Conservation (phyloP, 768 basidiomycete species). For the Panellus pusillus region DNA sequence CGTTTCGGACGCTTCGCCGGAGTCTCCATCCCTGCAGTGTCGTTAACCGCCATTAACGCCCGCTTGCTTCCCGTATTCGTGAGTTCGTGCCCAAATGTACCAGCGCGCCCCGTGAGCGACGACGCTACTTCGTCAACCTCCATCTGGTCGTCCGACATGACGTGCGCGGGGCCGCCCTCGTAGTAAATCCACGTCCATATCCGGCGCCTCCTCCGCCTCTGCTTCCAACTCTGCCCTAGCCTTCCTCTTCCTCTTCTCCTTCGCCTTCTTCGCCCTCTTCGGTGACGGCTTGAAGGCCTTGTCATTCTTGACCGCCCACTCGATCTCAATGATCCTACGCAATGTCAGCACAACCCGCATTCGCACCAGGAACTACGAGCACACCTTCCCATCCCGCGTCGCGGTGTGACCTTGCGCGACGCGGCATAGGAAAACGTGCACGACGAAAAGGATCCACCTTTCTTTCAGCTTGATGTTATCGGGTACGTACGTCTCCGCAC, state of each 20-base stretch:
- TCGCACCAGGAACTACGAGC: background rate
- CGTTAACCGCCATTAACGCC: constrained; percentile 28
- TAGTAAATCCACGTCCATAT: constrained; percentile 28
- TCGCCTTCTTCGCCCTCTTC: constrained; percentile 43
- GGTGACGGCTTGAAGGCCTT: constrained; percentile 60
- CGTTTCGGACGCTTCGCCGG: constrained; percentile 33
- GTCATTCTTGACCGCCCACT: constrained; percentile 71
- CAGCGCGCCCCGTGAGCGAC: constrained; percentile 22
- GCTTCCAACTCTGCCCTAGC: constrained; percentile 17
- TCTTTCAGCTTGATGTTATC: constrained; percentile 83
- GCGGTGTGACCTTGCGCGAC: constrained; percentile 32
- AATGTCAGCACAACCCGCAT: background rate
- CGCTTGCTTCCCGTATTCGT: constrained; percentile 46
- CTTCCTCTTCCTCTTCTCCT: constrained; percentile 31
- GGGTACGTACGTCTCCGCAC: constrained; percentile 82
- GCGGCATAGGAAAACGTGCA: constrained; percentile 63
- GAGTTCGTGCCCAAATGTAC: constrained; percentile 41
- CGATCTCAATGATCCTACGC: constrained; percentile 76
- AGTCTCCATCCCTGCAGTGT: constrained; percentile 20
- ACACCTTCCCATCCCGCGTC: constrained; percentile 6
- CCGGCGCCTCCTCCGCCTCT: constrained; percentile 22
- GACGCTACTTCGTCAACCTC: constrained; percentile 21
- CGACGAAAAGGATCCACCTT: constrained; percentile 79
- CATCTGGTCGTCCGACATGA: constrained; percentile 20
- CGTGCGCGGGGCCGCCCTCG: constrained; percentile 24